Conservation (phyloP, 78 protist genomes). For the Carpediemonas membranifera region DNA sequence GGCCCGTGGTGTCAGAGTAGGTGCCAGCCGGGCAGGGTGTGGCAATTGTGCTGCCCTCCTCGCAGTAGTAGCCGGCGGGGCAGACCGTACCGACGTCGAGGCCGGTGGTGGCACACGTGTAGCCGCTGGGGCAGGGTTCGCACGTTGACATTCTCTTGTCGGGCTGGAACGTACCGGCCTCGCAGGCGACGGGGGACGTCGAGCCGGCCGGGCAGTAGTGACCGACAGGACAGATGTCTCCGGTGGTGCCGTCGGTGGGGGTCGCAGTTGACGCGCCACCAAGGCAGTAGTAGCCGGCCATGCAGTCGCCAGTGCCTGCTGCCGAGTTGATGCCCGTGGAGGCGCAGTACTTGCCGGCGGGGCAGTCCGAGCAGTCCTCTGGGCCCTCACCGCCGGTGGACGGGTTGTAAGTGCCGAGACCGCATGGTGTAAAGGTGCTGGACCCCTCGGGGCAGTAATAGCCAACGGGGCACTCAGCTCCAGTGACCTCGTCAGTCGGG, state of each 20-base stretch:
- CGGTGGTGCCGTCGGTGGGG: too few relatives aligned
- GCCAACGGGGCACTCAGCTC: background rate
- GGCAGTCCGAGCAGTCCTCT: background rate
- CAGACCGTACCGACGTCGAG: slow-evolving; percentile 9
- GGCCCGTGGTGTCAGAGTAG: background rate
- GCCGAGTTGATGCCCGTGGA: background rate
- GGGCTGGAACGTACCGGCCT: slow-evolving; percentile 25
- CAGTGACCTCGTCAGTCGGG: background rate
- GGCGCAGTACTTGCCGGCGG: slow-evolving; percentile 12
- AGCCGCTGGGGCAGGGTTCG: slow-evolving; percentile 15
- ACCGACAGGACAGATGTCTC: background rate
- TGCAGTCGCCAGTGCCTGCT: background rate
- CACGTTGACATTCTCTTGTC: slow-evolving; percentile 1
- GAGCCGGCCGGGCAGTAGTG: slow-evolving; percentile 21
- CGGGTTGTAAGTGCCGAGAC: background rate
- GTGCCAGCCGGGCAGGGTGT: slow-evolving; percentile 28
- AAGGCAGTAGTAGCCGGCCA: background rate
- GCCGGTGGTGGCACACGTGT: slow-evolving; percentile 7
- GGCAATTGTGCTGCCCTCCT: background rate
- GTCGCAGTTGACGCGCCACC: background rate
- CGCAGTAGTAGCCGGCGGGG: slow-evolving; percentile 29
- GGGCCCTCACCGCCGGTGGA: background rate
- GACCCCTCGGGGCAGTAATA: slow-evolving; percentile 21
- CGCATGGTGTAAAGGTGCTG: slow-evolving; percentile 4
- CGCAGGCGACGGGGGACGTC: slow-evolving; percentile 21